Conservation (phyloP, 1,284 basidiomycete species). For the Sanguinoderma infundibulare region DNA sequence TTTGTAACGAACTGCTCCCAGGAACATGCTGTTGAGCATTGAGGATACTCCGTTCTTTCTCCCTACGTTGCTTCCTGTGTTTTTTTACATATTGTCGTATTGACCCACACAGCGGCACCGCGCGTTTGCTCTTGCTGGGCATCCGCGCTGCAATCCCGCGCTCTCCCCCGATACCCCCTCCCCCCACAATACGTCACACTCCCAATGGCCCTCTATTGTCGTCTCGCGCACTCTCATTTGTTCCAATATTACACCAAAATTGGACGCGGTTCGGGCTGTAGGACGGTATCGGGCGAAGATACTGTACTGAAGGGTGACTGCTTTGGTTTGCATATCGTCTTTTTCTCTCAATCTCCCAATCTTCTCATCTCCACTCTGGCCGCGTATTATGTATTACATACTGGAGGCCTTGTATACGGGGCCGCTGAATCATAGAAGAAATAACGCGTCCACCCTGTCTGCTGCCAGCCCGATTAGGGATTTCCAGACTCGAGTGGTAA, state of each 20-base stretch:
- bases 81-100: constrained; percentile 28
- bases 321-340: constrained; percentile 34
- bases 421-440: constrained; percentile 43
- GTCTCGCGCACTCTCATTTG: constrained; percentile 28
- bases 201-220: constrained; percentile 23
- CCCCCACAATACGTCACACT: constrained; percentile 13
- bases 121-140: constrained; percentile 12
- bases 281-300: constrained; percentile 28
- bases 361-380: constrained; percentile 37
- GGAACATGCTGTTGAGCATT: constrained; percentile 27
- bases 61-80: constrained; percentile 19
- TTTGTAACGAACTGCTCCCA: constrained; percentile 30
- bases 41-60: constrained; percentile 27
- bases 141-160: constrained; percentile 10
- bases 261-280: constrained; percentile 27
- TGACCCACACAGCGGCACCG: constrained; percentile 17
- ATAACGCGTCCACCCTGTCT: constrained; percentile 12
- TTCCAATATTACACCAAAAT: constrained; percentile 25
- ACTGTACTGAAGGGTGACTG: constrained; percentile 40
- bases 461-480: background rate
- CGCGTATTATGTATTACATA: constrained; percentile 45
- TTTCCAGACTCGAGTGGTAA: too few species aligned
- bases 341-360: constrained; percentile 30
- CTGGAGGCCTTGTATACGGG: constrained; percentile 44
- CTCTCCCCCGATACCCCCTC: constrained; percentile 26